phyloP scores from a whole-genome alignment of 2,329 filamentous ascomycete species.

The Fusarium bulbicola region DNA sequence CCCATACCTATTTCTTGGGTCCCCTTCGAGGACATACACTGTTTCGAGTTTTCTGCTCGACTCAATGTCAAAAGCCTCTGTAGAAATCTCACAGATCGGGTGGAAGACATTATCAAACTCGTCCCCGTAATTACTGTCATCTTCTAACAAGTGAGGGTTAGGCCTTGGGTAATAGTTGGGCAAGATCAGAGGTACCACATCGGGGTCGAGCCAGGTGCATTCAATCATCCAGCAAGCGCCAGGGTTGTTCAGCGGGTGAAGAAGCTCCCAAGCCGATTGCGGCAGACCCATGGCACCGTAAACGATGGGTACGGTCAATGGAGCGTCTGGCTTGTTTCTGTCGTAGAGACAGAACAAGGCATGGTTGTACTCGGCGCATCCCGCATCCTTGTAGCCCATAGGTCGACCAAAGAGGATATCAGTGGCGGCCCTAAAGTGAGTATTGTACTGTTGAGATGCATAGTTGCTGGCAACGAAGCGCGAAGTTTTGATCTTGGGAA shows the following conservation, averaged over 20 bases:
- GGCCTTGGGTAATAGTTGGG: slow-evolving; percentile 31
- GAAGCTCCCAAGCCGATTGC: slow-evolving; percentile 22
- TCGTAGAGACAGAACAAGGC: slow-evolving; percentile 28
- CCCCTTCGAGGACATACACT: background rate
- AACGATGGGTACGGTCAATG: background rate
- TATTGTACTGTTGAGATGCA: slow-evolving; percentile 41
- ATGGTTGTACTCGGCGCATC: slow-evolving; percentile 14
- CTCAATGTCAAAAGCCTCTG: slow-evolving; percentile 6
- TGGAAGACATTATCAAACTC: background rate
- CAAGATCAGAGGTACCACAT: slow-evolving; percentile 15
- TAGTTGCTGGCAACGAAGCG: slow-evolving; percentile 25
- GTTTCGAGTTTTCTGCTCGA: slow-evolving; percentile 3
- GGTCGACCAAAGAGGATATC: slow-evolving; percentile 40
- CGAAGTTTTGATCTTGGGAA: slow-evolving; percentile 17
- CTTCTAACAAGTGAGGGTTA: slow-evolving; percentile 11
- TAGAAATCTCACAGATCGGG: background rate
- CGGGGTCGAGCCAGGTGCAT: background rate
- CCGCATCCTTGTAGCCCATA: background rate
- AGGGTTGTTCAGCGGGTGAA: slow-evolving; percentile 29
- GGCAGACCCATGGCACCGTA: slow-evolving; percentile 29
- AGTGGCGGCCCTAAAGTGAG: slow-evolving; percentile 36
- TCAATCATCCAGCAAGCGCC: slow-evolving; percentile 26
- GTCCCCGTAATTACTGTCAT: background rate
- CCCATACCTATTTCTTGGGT: background rate
- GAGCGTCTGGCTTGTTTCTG: background rate